Conservation (phyloP, 768 basidiomycete species). For the Lactifluus pinguis region DNA sequence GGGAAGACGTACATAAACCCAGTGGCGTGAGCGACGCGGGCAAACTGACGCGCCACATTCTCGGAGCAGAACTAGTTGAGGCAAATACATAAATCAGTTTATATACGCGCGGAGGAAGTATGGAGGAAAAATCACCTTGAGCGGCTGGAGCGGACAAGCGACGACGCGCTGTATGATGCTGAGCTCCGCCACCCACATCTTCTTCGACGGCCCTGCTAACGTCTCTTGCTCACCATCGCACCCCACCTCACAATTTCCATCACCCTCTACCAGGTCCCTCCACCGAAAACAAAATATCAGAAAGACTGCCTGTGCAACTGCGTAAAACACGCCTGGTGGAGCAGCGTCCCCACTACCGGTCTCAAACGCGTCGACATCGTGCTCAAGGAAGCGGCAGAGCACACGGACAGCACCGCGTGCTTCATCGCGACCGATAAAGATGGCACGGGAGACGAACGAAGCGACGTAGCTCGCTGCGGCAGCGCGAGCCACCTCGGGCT, state of each 20-base stretch:
- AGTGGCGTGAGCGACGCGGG: constrained; percentile 83
- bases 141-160: constrained; percentile 75
- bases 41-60: constrained; percentile 89
- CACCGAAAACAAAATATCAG: constrained; percentile 98
- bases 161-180: constrained; percentile 73
- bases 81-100: neutral
- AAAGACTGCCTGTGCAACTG: constrained; percentile 85
- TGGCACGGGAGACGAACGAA: constrained; percentile 83
- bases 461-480: constrained; percentile 94
- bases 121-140: constrained; percentile 51
- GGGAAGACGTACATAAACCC: constrained; percentile 92
- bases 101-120: neutral
- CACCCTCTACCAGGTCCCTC: constrained; percentile 71
- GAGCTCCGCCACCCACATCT: constrained; percentile 82
- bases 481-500: constrained; percentile 71
- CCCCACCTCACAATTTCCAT: constrained; percentile 23
- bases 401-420: constrained; percentile 67
- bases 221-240: constrained; percentile 31
- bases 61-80: constrained; percentile 70
- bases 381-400: constrained; percentile 78
- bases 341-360: constrained; percentile 28
- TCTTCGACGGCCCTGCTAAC: constrained; percentile 26
- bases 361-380: constrained; percentile 63
- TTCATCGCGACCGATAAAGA: constrained; percentile 69
- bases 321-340: constrained; percentile 78